These are phyloP conservation scores for Ophiognomonia clavigignenti-juglandacearum DNA, from an alignment of 2,329 filamentous ascomycete genomes.

Conservation along the genomic window DNA sequence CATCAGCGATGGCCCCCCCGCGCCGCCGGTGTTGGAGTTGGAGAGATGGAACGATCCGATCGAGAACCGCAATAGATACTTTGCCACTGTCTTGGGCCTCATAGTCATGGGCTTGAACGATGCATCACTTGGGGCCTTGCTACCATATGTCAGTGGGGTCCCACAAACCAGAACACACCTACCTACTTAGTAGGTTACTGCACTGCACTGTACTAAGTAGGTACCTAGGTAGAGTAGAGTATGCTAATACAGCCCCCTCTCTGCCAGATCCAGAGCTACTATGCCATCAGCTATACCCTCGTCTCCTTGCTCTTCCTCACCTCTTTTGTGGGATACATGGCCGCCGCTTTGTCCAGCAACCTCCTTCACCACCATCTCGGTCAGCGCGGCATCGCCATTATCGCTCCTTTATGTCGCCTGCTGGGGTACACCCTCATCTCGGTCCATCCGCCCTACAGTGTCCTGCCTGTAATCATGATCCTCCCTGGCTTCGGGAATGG, in stretches of 20 bases:
- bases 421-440: constrained; percentile 60
- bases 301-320: constrained; percentile 64
- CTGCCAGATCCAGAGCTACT: constrained; percentile 55
- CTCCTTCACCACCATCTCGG: constrained; percentile 59
- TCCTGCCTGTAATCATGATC: constrained; percentile 59
- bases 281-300: constrained; percentile 55
- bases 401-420: constrained; percentile 59
- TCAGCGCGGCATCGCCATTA: constrained; percentile 65
- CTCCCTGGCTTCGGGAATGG: constrained; percentile 69
- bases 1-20: neutral
- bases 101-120: constrained; percentile 2
- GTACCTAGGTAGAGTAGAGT: too few species aligned
- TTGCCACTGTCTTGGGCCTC: neutral
- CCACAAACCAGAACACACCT: too few species aligned
- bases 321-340: constrained; percentile 60
- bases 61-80: neutral
- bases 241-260: neutral
- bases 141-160: constrained; percentile 2
- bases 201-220: too few species aligned
- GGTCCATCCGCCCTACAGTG: constrained; percentile 65
- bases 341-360: constrained; percentile 61
- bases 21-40: neutral
- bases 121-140: neutral
- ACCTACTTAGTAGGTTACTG: too few species aligned
- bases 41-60: neutral